Conservation (phyloP, 2,329 filamentous ascomycete genomes). For the Blumeria graminis region DNA sequence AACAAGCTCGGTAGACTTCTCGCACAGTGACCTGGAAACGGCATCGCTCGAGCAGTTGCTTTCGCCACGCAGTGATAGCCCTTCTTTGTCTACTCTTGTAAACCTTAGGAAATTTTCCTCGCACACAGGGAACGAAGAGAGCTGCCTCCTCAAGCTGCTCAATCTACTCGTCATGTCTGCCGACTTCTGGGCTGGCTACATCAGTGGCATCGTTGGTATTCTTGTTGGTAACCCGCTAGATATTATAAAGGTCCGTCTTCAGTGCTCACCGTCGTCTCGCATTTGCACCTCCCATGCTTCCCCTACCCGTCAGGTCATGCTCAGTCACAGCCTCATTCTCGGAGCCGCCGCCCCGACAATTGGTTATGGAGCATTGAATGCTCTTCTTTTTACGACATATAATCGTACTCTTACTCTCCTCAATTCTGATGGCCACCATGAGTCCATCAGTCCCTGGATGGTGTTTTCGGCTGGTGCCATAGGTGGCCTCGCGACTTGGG, state of each 20-base stretch:
- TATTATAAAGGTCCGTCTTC: conserved; percentile 55
- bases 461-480: conserved; percentile 60
- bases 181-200: conserved; percentile 85
- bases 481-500: conserved; percentile 66
- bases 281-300: background rate
- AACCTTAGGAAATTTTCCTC: too few species aligned
- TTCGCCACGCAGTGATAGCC: too few species aligned
- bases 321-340: conserved; percentile 19
- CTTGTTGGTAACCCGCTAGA: conserved; percentile 74
- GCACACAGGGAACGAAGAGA: too few species aligned
- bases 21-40: too few species aligned
- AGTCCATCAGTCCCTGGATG: conserved; percentile 28
- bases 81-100: too few species aligned
- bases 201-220: conserved; percentile 68
- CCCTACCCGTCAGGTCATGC: background rate
- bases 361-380: conserved; percentile 78
- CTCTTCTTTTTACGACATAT: conserved; percentile 72
- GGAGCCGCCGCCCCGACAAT: conserved; percentile 70
- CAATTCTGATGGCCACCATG: conserved; percentile 13
- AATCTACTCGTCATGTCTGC: conserved; percentile 18
- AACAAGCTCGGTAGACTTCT: too few species aligned
- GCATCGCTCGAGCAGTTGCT: too few species aligned
- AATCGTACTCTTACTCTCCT: conserved; percentile 55
- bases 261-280: conserved; percentile 26
- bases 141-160: too few species aligned